Evolutionary conservation across 192 early-diverging fungal genomes (phyloP).

Genomic region (Entomortierella parvispora): DNA sequence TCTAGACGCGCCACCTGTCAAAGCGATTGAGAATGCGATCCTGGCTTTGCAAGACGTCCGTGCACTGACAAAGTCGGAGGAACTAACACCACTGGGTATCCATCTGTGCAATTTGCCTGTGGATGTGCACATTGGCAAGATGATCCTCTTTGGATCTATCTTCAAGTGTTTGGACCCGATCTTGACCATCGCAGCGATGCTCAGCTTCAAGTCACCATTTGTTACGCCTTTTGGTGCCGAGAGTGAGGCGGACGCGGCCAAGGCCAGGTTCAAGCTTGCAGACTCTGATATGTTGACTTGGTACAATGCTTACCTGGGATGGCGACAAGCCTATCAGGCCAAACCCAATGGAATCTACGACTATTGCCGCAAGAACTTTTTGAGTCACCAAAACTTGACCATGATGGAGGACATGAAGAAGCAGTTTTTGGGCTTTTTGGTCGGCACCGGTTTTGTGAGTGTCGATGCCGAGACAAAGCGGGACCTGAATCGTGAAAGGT

Average conservation of each 20-base stretch:
- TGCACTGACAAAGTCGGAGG: constrained; percentile 60
- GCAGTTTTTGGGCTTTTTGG: constrained; percentile 61
- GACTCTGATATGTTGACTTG: constrained; percentile 63
- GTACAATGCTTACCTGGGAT: constrained; percentile 62
- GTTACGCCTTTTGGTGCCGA: constrained; percentile 64
- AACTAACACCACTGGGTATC: constrained; percentile 78
- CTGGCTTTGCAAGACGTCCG: constrained; percentile 62
- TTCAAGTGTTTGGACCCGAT: constrained; percentile 82
- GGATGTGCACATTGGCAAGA: constrained; percentile 85
- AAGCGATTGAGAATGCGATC: constrained; percentile 69
- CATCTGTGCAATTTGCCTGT: constrained; percentile 76
- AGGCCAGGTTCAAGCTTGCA: constrained; percentile 49
- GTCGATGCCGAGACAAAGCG: constrained; percentile 34
- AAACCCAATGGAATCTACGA: constrained; percentile 41
- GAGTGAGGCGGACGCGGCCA: constrained; percentile 57
- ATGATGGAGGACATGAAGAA: constrained; percentile 69
- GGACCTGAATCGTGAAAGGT: constrained; percentile 36
- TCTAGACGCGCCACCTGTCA: constrained; percentile 76
- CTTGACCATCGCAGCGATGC: constrained; percentile 75
- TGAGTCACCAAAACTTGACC: constrained; percentile 61
- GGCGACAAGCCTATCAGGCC: constrained; percentile 51
- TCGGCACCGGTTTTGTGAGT: constrained; percentile 60
- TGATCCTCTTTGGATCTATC: constrained; percentile 81
- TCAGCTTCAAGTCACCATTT: constrained; percentile 69
- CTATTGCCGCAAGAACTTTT: constrained; percentile 58